Evolutionary conservation across 176 grass and related monocot genomes (phyloP).

Genomic region (Paspalum notatum): DNA sequence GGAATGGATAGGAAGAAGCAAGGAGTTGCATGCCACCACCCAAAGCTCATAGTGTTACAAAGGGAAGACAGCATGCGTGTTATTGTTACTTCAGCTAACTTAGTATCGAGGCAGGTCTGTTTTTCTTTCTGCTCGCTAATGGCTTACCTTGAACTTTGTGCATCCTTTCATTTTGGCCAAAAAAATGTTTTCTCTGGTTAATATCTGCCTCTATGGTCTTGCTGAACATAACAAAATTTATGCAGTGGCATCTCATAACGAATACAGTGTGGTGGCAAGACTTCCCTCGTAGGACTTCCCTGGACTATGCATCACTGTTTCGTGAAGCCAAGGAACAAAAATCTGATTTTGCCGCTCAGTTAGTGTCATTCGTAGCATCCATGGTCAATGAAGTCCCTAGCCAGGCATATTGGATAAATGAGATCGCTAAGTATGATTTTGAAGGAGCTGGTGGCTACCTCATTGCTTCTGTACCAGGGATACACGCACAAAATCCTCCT

Average conservation of each 20-base stretch:
- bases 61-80: constrained; percentile 70
- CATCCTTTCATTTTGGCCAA: constrained; percentile 30
- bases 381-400: constrained; percentile 68
- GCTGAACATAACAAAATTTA: constrained; percentile 35
- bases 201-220: constrained; percentile 29
- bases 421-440: constrained; percentile 81
- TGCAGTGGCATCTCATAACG: constrained; percentile 85
- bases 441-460: constrained; percentile 64
- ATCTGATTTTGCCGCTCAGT: constrained; percentile 83
- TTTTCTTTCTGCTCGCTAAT: not conserved
- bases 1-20: constrained; percentile 88
- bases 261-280: constrained; percentile 95
- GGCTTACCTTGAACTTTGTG: constrained; percentile 24
- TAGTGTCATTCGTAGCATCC: constrained; percentile 72
- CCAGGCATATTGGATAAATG: constrained; percentile 83
- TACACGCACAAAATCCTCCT: constrained; percentile 56
- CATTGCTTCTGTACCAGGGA: constrained; percentile 76
- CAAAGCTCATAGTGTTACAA: constrained; percentile 82
- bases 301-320: constrained; percentile 77
- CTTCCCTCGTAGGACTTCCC: constrained; percentile 53
- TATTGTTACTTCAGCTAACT: constrained; percentile 85
- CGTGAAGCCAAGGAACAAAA: constrained; percentile 41
- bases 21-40: constrained; percentile 91
- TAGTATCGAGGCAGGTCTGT: constrained; percentile 78
- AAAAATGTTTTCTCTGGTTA: not conserved